Conservation (phyloP, 345 rosid genomes). For the Citropsis articulata region DNA sequence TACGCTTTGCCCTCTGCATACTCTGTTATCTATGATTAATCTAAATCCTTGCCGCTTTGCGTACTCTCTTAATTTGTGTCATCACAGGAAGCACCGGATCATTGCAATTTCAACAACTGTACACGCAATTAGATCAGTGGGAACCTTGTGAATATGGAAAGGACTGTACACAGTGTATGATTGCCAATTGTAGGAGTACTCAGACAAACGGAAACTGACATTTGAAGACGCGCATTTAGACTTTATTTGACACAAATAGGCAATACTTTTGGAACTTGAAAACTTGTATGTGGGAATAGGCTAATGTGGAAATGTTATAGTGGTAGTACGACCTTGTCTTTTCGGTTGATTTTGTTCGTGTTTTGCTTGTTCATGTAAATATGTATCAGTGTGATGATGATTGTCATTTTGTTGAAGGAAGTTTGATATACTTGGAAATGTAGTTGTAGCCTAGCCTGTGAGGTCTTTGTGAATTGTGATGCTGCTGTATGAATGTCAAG, state of each 20-base stretch:
- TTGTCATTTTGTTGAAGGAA: slow-evolving; percentile 1
- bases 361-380: slow-evolving; percentile 19
- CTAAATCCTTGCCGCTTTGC: no score
- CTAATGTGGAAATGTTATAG: slow-evolving; percentile 21
- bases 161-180: slow-evolving; percentile 37
- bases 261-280: slow-evolving; percentile 19
- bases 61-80: background rate
- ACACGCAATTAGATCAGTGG: slow-evolving; percentile 19
- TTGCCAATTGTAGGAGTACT: slow-evolving; percentile 26
- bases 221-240: slow-evolving; percentile 12
- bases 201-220: slow-evolving; percentile 25
- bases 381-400: slow-evolving; percentile 12
- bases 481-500: no score
- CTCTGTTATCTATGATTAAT: no score
- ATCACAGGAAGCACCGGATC: slow-evolving; percentile 17
- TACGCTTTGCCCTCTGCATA: background rate
- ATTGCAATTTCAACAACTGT: slow-evolving; percentile 11
- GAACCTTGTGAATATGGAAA: slow-evolving; percentile 44
- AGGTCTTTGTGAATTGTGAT: no score
- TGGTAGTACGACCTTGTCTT: slow-evolving; percentile 21
- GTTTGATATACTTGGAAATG: no score
- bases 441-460: no score
- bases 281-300: slow-evolving; percentile 13
- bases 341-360: slow-evolving; percentile 24
- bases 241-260: slow-evolving; percentile 23